Base-by-base conservation (phyloP, 345 rosid species). In the Laguncularia racemosa region DNA sequence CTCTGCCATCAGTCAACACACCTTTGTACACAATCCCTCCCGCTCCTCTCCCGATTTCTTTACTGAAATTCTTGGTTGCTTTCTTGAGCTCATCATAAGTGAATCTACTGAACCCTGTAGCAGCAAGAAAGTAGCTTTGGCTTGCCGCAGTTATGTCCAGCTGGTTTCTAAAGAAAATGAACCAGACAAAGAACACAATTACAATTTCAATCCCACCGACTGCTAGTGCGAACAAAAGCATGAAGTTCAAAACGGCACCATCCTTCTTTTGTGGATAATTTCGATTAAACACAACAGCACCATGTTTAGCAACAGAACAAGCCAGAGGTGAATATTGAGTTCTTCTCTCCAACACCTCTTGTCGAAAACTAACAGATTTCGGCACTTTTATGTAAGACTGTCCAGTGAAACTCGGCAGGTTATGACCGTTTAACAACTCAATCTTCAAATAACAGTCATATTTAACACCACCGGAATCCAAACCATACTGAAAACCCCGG, bases 191-290 rank as follows among this genome's bases (percentile, higher is more conserved):
- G n/a, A 56, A 40, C 2, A 64, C 59, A 13, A 49, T 38, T 16
- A 49, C 23, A 12, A 56, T 20, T 55, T 56, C 61, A 11, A 60
- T 60, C 12, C 23, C 63, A 14, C 73, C 80, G 2, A 78, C 17
- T 0, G 57, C 59, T 2, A 19, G 4, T 12, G 68, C 65, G 14
- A 68, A 66, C 73, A 68, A 69, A 15, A 71, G 56, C 50, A 78
- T 4, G 43, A 69, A 52, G 44, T n/a, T 52, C 50, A 75, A 33
- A 9, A 61, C n/a, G 16, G 49, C 56, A 50, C 45, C 21, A 17
- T 48, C 55, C 0, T 19, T 26, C 12, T 21, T 44, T 20, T 43
- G 45, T 9, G 15, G 11, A 43, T 71, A 71, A 8, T 28, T 26
- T 53, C 70, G 64, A 5, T 59, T 44, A 2, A 66, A n/a, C n/a